Percentiles rank a stretch among this genome's conserved stretches.
Evolutionary conservation across 2,329 filamentous ascomycete genomes (phyloP).

Genomic region (Fusarium humuli): DNA sequence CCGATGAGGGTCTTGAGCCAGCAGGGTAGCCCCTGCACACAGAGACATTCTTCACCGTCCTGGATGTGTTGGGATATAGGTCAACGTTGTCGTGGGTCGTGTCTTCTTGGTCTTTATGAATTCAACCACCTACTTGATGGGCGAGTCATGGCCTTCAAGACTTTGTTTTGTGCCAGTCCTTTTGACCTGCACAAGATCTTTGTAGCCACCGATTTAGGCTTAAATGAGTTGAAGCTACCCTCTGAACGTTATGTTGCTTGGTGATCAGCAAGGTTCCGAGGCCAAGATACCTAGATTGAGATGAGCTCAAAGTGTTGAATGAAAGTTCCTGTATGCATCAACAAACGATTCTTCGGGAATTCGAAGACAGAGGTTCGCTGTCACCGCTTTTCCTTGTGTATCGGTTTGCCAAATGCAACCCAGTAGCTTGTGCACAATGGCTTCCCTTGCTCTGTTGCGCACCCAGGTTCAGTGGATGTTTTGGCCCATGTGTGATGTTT

Average conservation of each 20-base stretch:
- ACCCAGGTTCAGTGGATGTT: not conserved
- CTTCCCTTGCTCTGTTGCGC: not conserved
- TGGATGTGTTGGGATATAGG: constrained; percentile 36
- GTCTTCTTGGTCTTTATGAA: constrained; percentile 15
- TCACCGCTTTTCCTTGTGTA: constrained; percentile 42
- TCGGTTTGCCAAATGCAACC: constrained; percentile 32
- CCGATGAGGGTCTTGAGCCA: constrained; percentile 33
- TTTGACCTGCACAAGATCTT: constrained; percentile 27
- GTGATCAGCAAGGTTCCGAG: not conserved
- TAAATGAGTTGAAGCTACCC: not conserved
- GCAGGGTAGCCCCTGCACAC: constrained; percentile 39
- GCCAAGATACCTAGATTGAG: not conserved
- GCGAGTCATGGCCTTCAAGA: constrained; percentile 27
- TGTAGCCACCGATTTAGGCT: constrained; percentile 12
- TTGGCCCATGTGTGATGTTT: not conserved
- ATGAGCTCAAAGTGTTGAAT: not conserved
- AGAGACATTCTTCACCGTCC: constrained; percentile 31
- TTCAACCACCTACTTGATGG: constrained; percentile 10
- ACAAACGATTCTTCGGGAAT: not conserved
- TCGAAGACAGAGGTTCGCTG: not conserved
- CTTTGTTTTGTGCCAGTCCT: constrained; percentile 9
- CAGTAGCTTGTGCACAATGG: constrained; percentile 14
- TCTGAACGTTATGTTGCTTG: constrained; percentile 7
- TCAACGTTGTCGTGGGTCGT: constrained; percentile 29
- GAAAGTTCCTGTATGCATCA: not conserved